Base-by-base conservation (phyloP, 1,284 basidiomycete genomes). In the Apiotrichum akiyoshidainum region DNA sequence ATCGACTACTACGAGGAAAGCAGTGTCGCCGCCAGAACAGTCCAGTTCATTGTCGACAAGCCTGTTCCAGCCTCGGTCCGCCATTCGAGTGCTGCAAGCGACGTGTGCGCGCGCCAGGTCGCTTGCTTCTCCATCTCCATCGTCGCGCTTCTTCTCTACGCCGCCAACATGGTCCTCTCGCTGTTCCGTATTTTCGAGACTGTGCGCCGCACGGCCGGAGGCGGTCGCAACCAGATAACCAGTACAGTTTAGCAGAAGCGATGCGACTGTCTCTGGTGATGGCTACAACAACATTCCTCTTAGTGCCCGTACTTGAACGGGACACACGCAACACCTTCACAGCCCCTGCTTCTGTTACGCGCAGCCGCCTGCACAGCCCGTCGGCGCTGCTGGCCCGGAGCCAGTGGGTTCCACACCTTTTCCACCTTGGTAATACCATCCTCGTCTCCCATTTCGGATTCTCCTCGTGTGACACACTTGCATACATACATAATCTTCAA, bases 121-220 rank as follows among this genome's bases (percentile, higher is more conserved):
- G 79, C 71, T 2, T 71, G 75, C 57, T 75, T 80, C 33, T 68
- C 70, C 0, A 66, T 81, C 16, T 63, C 71, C 21, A 55, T 78
- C 33, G 46, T 78, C 19, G 68, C 68, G 1, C 66, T 77, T 40
- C 53, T 78, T 35, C 60, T 79, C 19, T 80, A 80, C 65, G 66
- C 72, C 39, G 69, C 68, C 22, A 79, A 80, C 57, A 76, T 81
- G 70, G 73, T 81, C 41, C 67, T 81, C 37, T 75, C 73, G 39
- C 65, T 81, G 14, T 81, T 80, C 60, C 70, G 80, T 46, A 81
- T 81, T 53, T 80, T 81, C 53, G 76, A 77, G 59, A 79, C 78
- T 52, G 77, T 81, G n/a, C 72, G 75, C 35, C 61, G 74, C 47
- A 74, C 71, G 0, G 69, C 69, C 11, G 40, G 33, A 8, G 46